Evolutionary conservation across 352 stramenopile species (phyloP), one percentile per base, ranked within the genome.

Genomic region (Phytophthora cactorum): DNA sequence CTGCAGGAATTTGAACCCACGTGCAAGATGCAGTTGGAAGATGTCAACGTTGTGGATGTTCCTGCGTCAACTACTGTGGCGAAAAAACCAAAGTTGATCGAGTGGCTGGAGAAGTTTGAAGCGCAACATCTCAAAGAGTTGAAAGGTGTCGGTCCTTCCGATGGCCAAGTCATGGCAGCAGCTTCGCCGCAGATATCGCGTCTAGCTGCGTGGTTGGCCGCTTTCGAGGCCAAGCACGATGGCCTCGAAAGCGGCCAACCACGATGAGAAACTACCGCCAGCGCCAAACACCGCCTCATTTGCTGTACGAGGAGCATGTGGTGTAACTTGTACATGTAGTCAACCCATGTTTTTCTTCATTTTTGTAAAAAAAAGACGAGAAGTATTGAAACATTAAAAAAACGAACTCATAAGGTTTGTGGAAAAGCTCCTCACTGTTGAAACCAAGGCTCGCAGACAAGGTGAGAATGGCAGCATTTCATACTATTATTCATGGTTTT

Each of bases 31-130:
- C 39, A 59, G 17, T 2, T 53, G 51, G 32, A 62, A 41, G 51
- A 62, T 56, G 14, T 44, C 6, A 44, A 60, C 43, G n/a, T 36
- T 51, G 51, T 17, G 31, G 34, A 8, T 12, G 6, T 28, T 27
- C 31, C n/a, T 29, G 36, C 4, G 31, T 12, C 9, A 59, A 15
- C 31, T 22, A 61, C 6, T n/a, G 25, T 14, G 6, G 12, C 28
- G 22, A 22, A 22, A 10, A 64, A 54, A 47, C 52, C 53, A 2
- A 63, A 59, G 39, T 38, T 69, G 53, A 47, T 47, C n/a, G 17
- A 69, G 29, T 64, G 62, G 62, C 31, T 69, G 28, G n/a, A 63
- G 11, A 27, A 44, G 53, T 69, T 69, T 44, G 45, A 69, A 59
- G 39, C 41, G n/a, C 62, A 45, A 52, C 34, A 53, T 10, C 12